Evolutionary conservation across 441 rosid genomes (phyloP).

Genomic region (Eruca vesicaria): DNA sequence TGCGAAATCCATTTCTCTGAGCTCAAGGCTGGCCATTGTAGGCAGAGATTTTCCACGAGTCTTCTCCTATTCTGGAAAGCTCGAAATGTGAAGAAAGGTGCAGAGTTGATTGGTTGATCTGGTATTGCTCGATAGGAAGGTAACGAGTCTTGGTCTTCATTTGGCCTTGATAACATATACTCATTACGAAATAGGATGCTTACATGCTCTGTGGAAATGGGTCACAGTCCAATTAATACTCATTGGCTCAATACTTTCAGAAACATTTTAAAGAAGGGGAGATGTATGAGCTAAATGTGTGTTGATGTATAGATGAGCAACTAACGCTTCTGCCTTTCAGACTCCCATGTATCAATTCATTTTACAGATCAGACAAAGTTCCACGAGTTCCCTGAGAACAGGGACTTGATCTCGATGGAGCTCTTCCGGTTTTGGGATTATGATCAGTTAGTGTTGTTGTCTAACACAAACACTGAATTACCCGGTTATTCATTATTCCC

Average conservation of each 20-base stretch:
- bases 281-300: not conserved
- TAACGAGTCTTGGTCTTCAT: not conserved
- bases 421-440: not conserved
- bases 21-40: not conserved
- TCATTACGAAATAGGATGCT: not conserved
- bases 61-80: not conserved
- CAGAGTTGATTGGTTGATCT: not conserved
- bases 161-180: not conserved
- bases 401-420: not conserved
- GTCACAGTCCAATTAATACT: no score
- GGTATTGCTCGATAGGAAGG: not conserved
- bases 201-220: not conserved
- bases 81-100: not conserved
- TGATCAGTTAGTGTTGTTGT: no score
- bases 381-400: not conserved
- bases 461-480: no score
- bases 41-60: not conserved
- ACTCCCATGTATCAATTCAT: not conserved
- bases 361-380: not conserved
- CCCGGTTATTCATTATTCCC: no score
- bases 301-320: not conserved
- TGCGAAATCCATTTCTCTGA: not conserved
- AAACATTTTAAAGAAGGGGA: not conserved
- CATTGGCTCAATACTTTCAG: not conserved
- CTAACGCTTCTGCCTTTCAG: not conserved